Conservation (phyloP, 2,329 filamentous ascomycete species). For the Fusarium sp. region DNA sequence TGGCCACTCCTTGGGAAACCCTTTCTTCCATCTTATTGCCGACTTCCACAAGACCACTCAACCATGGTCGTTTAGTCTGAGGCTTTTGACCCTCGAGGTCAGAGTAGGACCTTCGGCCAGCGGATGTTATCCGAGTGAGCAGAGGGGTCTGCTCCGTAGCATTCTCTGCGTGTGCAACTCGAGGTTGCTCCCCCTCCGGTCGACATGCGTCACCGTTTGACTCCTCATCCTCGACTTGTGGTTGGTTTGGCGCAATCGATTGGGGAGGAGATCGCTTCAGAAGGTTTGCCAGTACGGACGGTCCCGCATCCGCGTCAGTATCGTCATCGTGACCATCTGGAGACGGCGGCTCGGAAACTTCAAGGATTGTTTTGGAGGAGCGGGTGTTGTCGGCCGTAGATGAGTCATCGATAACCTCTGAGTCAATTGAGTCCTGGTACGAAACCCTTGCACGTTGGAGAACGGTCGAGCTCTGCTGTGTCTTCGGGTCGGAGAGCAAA, state of each 20-base stretch:
- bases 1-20: constrained; percentile 44
- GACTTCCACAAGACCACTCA: constrained; percentile 45
- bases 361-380: constrained; percentile 63
- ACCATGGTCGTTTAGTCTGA: constrained; percentile 46
- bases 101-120: constrained; percentile 45
- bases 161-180: constrained; percentile 21
- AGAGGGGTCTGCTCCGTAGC: constrained; percentile 60
- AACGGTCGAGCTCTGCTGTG: constrained; percentile 56
- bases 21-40: constrained; percentile 47
- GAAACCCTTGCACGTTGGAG: constrained; percentile 51
- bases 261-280: constrained; percentile 60
- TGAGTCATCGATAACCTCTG: constrained; percentile 36
- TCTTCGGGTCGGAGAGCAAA: constrained; percentile 73
- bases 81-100: constrained; percentile 65
- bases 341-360: constrained; percentile 64
- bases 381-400: constrained; percentile 38
- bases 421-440: constrained; percentile 41
- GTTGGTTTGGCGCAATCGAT: constrained; percentile 39
- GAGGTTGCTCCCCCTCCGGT: constrained; percentile 15
- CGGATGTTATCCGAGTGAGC: constrained; percentile 49
- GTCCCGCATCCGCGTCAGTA: constrained; percentile 40
- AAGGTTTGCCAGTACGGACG: constrained; percentile 60
- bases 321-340: constrained; percentile 34
- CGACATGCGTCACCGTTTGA: constrained; percentile 16
- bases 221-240: constrained; percentile 17